These are phyloP conservation scores for Senna tora DNA, from an alignment of 306 rosid genomes.

Conservation along the genomic window DNA sequence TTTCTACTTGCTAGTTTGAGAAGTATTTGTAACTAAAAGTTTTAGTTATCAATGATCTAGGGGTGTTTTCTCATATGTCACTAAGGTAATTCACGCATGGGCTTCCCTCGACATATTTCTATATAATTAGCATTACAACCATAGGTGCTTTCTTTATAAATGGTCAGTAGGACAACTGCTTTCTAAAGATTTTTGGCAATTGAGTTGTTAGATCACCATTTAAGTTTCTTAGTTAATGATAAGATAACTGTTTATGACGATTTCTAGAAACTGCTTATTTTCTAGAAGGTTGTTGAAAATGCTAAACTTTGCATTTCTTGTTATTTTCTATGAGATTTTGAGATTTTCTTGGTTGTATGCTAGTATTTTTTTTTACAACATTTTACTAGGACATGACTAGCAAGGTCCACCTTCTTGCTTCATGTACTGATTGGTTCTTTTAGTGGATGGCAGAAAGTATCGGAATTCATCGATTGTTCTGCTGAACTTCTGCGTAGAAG, in stretches of 20 bases:
- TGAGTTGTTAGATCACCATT: not conserved
- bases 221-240: not conserved
- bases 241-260: constrained; percentile 4
- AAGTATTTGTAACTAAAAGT: not conserved
- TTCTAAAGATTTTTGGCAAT: not conserved
- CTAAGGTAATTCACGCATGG: too few relatives aligned
- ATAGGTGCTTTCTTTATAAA: not conserved
- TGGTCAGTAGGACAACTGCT: not conserved
- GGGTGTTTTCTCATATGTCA: not conserved
- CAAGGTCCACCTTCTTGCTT: constrained; percentile 8
- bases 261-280: not conserved
- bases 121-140: not conserved
- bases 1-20: not conserved
- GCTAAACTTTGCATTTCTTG: constrained; percentile 33
- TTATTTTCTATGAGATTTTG: constrained; percentile 22
- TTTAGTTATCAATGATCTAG: not conserved
- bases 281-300: constrained; percentile 10
- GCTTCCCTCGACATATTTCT: not conserved
- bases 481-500: constrained; percentile 65
- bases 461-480: constrained; percentile 57
- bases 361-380: not conserved
- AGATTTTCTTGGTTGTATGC: not conserved
- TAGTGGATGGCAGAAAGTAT: constrained; percentile 72
- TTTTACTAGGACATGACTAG: constrained; percentile 30
- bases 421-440: constrained; percentile 42